Evolutionary conservation across 2,329 filamentous ascomycete genomes (phyloP).

Genomic region (Aspergillus sp.): DNA sequence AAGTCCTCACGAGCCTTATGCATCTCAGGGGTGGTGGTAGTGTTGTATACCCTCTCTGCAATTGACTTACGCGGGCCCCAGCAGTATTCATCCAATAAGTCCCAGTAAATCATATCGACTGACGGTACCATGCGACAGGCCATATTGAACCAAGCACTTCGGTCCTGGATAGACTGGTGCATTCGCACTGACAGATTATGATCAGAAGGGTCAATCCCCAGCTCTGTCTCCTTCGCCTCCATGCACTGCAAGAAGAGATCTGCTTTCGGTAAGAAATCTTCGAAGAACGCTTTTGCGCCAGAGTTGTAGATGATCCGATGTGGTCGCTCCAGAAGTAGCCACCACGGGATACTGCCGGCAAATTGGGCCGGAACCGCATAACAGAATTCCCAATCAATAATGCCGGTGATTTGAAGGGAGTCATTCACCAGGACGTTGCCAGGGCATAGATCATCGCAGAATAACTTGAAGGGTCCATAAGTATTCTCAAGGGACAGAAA

Average conservation of each 20-base stretch:
- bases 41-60: neutral
- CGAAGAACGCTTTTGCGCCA: neutral
- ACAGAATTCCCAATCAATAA: slow-evolving; percentile 36
- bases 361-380: slow-evolving; percentile 26
- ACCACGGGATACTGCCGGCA: slow-evolving; percentile 19
- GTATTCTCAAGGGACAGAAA: slow-evolving; percentile 4
- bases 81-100: slow-evolving; percentile 14
- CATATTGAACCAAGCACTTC: slow-evolving; percentile 12
- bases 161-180: neutral
- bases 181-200: slow-evolving; percentile 3
- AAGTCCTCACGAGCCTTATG: slow-evolving; percentile 1
- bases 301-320: neutral
- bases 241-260: neutral
- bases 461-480: slow-evolving; percentile 26
- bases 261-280: neutral
- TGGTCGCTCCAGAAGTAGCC: slow-evolving; percentile 15
- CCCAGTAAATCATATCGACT: slow-evolving; percentile 15
- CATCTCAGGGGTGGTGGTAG: slow-evolving; percentile 1
- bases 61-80: slow-evolving; percentile 7
- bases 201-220: neutral
- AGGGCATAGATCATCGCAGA: slow-evolving; percentile 31
- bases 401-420: slow-evolving; percentile 20
- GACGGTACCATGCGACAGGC: neutral
- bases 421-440: slow-evolving; percentile 30
- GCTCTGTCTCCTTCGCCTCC: neutral